Percentiles rank a stretch among this genome's conserved stretches.
Evolutionary conservation across 2,329 filamentous ascomycete genomes (phyloP).

Genomic region (Colletotrichum simmondsii): DNA sequence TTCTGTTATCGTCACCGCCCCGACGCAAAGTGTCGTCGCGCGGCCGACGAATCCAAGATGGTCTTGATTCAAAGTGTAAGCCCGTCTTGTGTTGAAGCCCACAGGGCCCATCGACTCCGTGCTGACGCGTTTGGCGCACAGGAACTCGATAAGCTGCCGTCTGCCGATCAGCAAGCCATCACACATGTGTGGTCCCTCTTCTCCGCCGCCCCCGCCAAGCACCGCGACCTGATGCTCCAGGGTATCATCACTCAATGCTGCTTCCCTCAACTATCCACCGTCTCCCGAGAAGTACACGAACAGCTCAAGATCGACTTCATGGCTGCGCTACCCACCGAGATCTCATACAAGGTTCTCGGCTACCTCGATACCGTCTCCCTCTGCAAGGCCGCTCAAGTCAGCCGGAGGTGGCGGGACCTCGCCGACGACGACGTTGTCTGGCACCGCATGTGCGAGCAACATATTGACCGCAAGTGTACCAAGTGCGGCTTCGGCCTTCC

Average conservation of each 20-base stretch:
- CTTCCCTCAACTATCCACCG: constrained; percentile 94
- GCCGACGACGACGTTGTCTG: constrained; percentile 99
- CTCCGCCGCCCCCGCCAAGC: constrained; percentile 92
- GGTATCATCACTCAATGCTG: constrained; percentile 97
- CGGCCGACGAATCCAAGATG: constrained; percentile 97
- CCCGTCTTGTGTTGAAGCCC: constrained; percentile 34
- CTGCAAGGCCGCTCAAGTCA: constrained; percentile 96
- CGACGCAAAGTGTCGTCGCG: constrained; percentile 91
- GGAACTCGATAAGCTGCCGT: constrained; percentile 85
- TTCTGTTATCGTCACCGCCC: constrained; percentile 97
- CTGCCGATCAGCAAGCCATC: constrained; percentile 92
- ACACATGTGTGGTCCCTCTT: constrained; percentile 98
- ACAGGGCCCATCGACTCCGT: constrained; percentile 16
- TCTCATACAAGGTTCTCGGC: constrained; percentile 92
- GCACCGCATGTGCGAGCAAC: constrained; percentile 93
- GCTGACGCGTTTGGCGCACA: constrained; percentile 49
- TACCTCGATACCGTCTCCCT: constrained; percentile 94
- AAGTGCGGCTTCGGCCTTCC: constrained; percentile 97
- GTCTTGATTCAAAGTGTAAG: constrained; percentile 88
- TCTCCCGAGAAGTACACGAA: constrained; percentile 90
- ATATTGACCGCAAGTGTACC: constrained; percentile 92
- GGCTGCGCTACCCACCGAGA: constrained; percentile 85
- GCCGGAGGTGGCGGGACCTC: constrained; percentile 84
- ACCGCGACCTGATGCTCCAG: constrained; percentile 95
- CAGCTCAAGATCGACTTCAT: constrained; percentile 98